A percentile compares a stretch with the other conserved stretches of the same genome.
Conservation (phyloP, 108 stramenopile species). For the Fragilaria radians region DNA sequence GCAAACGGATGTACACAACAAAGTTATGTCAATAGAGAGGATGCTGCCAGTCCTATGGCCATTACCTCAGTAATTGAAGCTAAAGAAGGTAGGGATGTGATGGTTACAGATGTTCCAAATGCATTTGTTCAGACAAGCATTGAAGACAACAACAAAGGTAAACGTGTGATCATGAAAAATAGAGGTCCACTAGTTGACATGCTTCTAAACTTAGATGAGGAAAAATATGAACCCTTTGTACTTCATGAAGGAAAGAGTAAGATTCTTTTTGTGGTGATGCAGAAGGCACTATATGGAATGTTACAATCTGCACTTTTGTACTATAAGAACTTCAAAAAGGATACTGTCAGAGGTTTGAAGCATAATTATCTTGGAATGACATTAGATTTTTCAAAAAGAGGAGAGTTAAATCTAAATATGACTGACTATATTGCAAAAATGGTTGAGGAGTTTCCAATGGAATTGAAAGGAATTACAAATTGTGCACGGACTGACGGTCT, state of each 20-base stretch:
- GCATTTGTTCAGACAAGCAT: constrained; percentile 37
- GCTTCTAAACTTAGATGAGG: constrained; percentile 16
- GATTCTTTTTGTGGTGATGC: constrained; percentile 15
- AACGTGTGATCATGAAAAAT: constrained; percentile 6
- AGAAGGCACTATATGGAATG: constrained; percentile 35
- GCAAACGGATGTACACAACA: constrained; percentile 28
- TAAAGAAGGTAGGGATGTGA: constrained; percentile 28
- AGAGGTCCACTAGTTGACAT: constrained; percentile 19
- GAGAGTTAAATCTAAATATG: too few species aligned
- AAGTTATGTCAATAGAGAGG: constrained; percentile 16
- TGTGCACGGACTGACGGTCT: too few species aligned
- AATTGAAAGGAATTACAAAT: too few species aligned
- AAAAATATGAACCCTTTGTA: constrained; percentile 15
- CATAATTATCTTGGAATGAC: too few species aligned
- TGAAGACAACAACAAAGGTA: constrained; percentile 13
- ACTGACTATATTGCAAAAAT: too few species aligned
- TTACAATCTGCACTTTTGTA: constrained; percentile 19
- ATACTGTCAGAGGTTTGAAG: too few species aligned
- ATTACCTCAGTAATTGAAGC: constrained; percentile 36
- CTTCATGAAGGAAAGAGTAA: constrained; percentile 2
- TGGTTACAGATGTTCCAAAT: constrained; percentile 26
- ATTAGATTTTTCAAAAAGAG: too few species aligned
- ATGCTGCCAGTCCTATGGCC: constrained; percentile 24
- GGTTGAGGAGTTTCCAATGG: too few species aligned
- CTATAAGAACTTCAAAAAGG: constrained; percentile 17